Base-by-base conservation (phyloP, 83 land plant species). In the Picea engelmannii region DNA sequence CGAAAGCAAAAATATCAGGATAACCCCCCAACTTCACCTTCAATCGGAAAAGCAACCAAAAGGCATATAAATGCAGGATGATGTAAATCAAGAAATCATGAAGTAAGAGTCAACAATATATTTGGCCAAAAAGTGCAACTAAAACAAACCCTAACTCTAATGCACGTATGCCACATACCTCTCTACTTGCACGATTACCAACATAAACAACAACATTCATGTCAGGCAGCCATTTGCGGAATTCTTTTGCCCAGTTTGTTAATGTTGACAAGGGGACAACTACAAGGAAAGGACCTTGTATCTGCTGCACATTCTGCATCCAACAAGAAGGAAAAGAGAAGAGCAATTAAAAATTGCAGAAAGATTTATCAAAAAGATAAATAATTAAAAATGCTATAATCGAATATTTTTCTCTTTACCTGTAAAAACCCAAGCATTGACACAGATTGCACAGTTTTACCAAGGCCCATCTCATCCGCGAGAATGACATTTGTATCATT, bases 391-490 rank as follows among this genome's bases (percentile, higher is more conserved):
- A 55, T 25, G 52, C 7, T 1, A 64, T 65, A 10, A 60, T 58
- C 3, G 12, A 83, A 16, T 10, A 47, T 23, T 76, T 49, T 4
- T 23, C 42, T 24, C 49, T 31, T 6, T 66, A 96, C 99, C 97
- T 96, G 98, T 82, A 98, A 82, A 83, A 96, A 98, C 25, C 99
- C 99, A 77, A 98, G 92, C 95, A 98, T 93, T 9, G 99, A 94
- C 58, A 98, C 97, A 40, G 99, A 98, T 86, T 98, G 99, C 69
- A 98, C 96, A 85, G 99, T 98, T 90, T 98, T 98, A 18, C 99
- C 99, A 27, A 98, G 92, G 79, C 99, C 99, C 97, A 94, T 96
- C 86, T 98, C 99, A 96, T 98, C 99, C 84, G 99, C 99, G 71
- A 98, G 86, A 81, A 98, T 94, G 25, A 98, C 99, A 93, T 98